Conservation (phyloP, 345 rosid genomes). For the Odontarrhena argentea region DNA sequence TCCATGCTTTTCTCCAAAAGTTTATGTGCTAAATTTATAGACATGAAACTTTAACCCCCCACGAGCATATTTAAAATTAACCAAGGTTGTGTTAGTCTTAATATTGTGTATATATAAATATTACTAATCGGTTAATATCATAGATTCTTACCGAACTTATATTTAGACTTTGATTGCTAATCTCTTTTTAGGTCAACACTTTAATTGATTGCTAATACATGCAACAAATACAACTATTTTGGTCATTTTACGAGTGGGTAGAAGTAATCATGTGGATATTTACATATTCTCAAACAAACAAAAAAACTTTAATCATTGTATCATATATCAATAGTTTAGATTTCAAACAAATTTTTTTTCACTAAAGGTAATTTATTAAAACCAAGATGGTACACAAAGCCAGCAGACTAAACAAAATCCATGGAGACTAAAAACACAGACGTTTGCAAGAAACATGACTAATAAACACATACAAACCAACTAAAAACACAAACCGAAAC, state of each 20-base stretch:
- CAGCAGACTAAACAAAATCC: no score
- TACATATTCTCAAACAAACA: no score
- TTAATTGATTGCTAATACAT: not conserved
- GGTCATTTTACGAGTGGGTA: no score
- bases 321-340: not conserved
- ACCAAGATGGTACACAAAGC: no score
- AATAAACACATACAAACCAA: no score
- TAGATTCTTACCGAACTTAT: not conserved
- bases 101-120: not conserved
- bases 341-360: not conserved
- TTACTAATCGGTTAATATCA: not conserved
- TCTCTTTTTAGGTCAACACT: no score
- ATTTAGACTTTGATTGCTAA: not conserved
- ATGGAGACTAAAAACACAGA: no score
- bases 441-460: no score
- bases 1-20: not conserved
- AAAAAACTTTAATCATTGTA: not conserved
- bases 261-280: no score
- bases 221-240: no score
- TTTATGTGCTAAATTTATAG: not conserved
- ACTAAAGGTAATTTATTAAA: no score
- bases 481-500: no score
- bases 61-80: constrained; percentile 3
- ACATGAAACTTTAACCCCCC: not conserved
- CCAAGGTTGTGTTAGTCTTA: not conserved